Evolutionary conservation across 345 rosid species (phyloP).

Genomic region (Ceriops decandra): DNA sequence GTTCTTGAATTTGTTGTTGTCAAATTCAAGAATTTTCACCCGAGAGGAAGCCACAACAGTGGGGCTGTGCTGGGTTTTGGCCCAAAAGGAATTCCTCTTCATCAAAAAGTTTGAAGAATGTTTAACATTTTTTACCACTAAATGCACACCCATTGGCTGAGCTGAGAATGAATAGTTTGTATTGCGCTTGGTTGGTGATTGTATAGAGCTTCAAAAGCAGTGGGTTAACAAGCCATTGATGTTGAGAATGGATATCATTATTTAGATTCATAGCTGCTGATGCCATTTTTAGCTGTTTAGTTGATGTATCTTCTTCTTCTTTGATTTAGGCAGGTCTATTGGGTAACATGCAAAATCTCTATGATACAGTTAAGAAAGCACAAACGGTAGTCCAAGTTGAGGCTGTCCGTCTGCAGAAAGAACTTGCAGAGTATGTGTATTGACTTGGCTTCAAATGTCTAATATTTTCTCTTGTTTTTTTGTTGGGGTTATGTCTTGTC

Average conservation of each 20-base stretch:
- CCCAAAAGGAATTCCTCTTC: too few species aligned
- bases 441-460: too few species aligned
- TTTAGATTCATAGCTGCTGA: not conserved
- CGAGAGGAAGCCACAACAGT: too few species aligned
- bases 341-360: constrained; percentile 19
- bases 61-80: too few species aligned
- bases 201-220: too few species aligned
- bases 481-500: not conserved
- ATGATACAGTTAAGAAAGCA: constrained; percentile 22
- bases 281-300: not conserved
- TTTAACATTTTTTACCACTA: too few species aligned
- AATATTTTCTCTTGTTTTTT: not conserved
- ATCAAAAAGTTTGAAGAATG: too few species aligned
- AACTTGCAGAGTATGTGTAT: constrained; percentile 21
- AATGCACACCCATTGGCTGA: too few species aligned
- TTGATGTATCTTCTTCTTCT: not conserved
- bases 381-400: constrained; percentile 24
- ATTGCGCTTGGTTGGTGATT: too few species aligned
- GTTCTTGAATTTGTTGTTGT: not conserved
- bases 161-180: too few species aligned
- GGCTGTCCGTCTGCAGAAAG: constrained; percentile 24
- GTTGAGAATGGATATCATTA: not conserved
- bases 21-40: too few species aligned
- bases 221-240: not conserved
- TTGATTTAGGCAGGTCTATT: constrained; percentile 16